Evolutionary conservation across 345 rosid genomes (phyloP), one percentile per base, ranked within the genome.

Genomic region (Crucihimalaya himalaica): DNA sequence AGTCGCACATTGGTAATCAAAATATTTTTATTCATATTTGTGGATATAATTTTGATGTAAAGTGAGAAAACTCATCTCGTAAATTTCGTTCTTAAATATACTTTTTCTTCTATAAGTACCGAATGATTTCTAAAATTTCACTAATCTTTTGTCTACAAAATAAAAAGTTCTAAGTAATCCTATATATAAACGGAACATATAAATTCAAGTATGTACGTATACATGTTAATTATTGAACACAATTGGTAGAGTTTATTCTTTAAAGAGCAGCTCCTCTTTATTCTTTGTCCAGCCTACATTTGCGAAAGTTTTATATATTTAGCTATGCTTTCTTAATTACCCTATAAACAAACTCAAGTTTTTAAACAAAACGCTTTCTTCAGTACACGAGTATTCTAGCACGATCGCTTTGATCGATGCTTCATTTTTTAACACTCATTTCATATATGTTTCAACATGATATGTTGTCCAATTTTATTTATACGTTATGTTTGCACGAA

Each of bases 381-480:
- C 56, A 7, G 19, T 18, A 46, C 11, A 16, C 10, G 40, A 29
- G 29, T 48, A 65, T 48, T 48, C 16, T 56, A 37, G 40, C 70
- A 20, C 15, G n/a, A 51, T 66, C 6, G 23, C 32, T 51, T 35
- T 19, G 19, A 35, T 19, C 16, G 63, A 60, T 60, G 18, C 20
- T 39, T 39, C 32, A 60, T 14, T 21, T 8, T 60, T 4, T 23
- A 4, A 15, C 31, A 23, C 66, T 14, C 15, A n/a, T 65, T 68
- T 68, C 40, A 5, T 27, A 29, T 25, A 28, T 55, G 40, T 18
- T 68, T 54, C 35, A 28, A 42, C 37, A 62, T 62, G 42, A 68
- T 54, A 68, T 68, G 15, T 8, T 55, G 27, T 55, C 8, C n/a
- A 1, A 9, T 54, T 40, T 40, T 28, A 28, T 11, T n/a, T n/a